Base-by-base conservation (phyloP, 176 grass and related monocot genomes). In the Raddia guianensis region DNA sequence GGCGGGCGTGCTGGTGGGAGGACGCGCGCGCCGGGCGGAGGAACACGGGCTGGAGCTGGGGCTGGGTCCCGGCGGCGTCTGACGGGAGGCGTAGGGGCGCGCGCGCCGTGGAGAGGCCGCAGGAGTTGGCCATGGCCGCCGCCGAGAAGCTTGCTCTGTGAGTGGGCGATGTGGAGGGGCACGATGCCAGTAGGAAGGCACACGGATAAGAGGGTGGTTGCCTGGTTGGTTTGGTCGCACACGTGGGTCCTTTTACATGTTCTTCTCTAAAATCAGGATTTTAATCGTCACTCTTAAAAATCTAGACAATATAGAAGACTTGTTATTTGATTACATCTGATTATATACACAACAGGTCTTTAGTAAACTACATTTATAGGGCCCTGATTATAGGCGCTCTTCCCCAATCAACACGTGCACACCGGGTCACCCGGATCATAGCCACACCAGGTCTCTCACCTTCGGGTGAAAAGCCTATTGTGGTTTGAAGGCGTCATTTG, bases 121-220 rank as follows among this genome's bases (percentile, higher is more conserved):
- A 97, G 52, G 94, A 91, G 74, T 59, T 88, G 20, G 83, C 55
- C 79, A 86, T 94, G 72, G 76, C 60, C 20, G 6, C 67, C 12
- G 10, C 51, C 19, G 46, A 11, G 55, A 15, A 15, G 61, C 56
- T 47, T n/a, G 20, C 52, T 32, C 1, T 44, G 44, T 66, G 78
- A 27, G 27, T 27, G 27, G 27, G 27, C 69, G 90, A 92, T 78
- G 93, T 96, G 93, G 93, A 84, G 82, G 34, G 61, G 64, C 32
- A 70, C 70, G n/a, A 54, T 71, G 69, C 87, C 87, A 90, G 62
- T 74, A 54, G 48, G 20, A 44, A 78, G 81, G 72, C 83, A 87
- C 79, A 86, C 84, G 50, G 88, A 86, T 82, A 73, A 82, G 78
- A 27, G 52, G 70, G 54, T 11, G 19, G 44, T 68, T 27, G 27